Evolutionary conservation across 345 rosid genomes (phyloP).

Genomic region (Eucalyptus rudis): DNA sequence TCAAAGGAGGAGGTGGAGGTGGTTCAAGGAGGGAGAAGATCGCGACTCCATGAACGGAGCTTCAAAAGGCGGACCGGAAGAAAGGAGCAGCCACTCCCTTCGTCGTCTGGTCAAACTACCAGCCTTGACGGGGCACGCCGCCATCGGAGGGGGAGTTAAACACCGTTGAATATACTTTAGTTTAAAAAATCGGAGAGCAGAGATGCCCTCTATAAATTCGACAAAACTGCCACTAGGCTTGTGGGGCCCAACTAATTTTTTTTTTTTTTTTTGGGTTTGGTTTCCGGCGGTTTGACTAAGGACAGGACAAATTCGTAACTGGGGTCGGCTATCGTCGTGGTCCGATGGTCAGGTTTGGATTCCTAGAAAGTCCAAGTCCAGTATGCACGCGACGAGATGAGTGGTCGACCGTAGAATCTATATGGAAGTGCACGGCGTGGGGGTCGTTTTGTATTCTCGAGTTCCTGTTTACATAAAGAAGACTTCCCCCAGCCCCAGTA

Average conservation of each 20-base stretch:
- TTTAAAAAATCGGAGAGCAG: too few species aligned
- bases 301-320: neutral
- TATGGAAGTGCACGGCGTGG: neutral
- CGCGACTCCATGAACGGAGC: neutral
- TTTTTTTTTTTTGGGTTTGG: neutral
- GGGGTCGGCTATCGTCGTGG: neutral
- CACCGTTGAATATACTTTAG: too few species aligned
- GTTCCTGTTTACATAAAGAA: neutral
- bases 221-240: too few species aligned
- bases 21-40: neutral
- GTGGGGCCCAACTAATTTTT: too few species aligned
- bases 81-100: neutral
- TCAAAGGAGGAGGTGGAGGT: neutral
- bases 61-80: neutral
- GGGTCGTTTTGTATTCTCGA: neutral
- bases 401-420: neutral
- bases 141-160: too few species aligned
- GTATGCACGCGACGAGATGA: neutral
- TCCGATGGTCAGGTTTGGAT: neutral
- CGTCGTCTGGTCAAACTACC: neutral
- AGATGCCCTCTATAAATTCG: too few species aligned
- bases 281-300: neutral
- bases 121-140: too few species aligned
- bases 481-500: neutral
- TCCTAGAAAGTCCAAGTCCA: neutral